These are phyloP conservation scores for Chalciporus sp. DNA, from an alignment of 1,284 basidiomycete genomes.

Conservation along the genomic window DNA sequence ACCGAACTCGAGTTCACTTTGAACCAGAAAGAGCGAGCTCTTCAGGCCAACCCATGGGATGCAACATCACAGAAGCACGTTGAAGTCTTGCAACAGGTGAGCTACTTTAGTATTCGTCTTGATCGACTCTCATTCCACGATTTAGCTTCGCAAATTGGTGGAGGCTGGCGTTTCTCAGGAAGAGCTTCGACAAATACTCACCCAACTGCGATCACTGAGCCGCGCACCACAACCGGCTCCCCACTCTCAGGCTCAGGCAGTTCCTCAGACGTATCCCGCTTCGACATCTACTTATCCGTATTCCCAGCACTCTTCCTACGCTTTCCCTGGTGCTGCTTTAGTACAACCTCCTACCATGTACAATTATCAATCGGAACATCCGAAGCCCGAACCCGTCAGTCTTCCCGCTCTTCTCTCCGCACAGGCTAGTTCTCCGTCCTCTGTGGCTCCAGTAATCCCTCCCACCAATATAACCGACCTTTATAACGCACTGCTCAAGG, in stretches of 20 bases:
- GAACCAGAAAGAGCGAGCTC: slow-evolving; percentile 69
- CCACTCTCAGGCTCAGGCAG: slow-evolving; percentile 38
- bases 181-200: slow-evolving; percentile 79
- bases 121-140: slow-evolving; percentile 3
- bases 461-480: slow-evolving; percentile 57
- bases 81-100: slow-evolving; percentile 72
- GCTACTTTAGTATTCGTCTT: slow-evolving; percentile 18
- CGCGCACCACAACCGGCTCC: slow-evolving; percentile 42
- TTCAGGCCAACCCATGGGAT: slow-evolving; percentile 72
- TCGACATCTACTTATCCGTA: slow-evolving; percentile 34
- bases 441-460: slow-evolving; percentile 34
- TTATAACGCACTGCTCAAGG: slow-evolving; percentile 68
- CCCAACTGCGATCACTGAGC: slow-evolving; percentile 71
- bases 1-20: slow-evolving; percentile 80
- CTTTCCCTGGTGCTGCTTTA: slow-evolving; percentile 15
- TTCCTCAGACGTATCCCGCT: slow-evolving; percentile 30
- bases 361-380: slow-evolving; percentile 23
- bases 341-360: slow-evolving; percentile 22
- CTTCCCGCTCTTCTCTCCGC: slow-evolving; percentile 29
- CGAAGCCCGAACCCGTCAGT: slow-evolving; percentile 36
- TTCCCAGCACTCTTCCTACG: slow-evolving; percentile 30
- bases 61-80: slow-evolving; percentile 63
- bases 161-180: slow-evolving; percentile 79
- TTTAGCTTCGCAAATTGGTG: slow-evolving; percentile 74
- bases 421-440: slow-evolving; percentile 24